Evolutionary conservation across 805 yeast genomes (phyloP).

Genomic region (Suhomyces prunicola): DNA sequence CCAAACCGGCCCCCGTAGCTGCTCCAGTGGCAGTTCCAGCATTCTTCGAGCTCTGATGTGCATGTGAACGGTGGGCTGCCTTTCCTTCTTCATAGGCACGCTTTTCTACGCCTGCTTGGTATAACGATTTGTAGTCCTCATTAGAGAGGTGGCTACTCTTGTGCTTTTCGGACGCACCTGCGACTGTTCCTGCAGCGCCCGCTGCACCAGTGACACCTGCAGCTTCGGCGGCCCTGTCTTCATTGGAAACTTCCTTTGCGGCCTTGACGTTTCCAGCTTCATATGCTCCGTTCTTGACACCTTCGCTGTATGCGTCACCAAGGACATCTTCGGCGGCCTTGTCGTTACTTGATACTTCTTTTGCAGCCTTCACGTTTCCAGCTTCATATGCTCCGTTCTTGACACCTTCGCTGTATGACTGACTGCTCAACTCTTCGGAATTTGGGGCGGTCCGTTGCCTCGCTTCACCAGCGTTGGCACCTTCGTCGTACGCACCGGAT

Average conservation of each 20-base stretch:
- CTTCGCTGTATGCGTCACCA: conserved; percentile 7
- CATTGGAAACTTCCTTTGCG: not conserved
- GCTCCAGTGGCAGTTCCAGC: conserved; percentile 1
- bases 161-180: conserved; percentile 3
- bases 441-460: conserved; percentile 6
- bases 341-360: not conserved
- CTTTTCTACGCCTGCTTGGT: conserved; percentile 14
- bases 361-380: conserved; percentile 2
- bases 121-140: conserved; percentile 6
- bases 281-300: conserved; percentile 6
- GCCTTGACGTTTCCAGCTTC: conserved; percentile 2
- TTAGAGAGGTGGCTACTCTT: not conserved
- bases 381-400: conserved; percentile 8
- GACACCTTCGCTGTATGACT: conserved; percentile 8
- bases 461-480: not conserved
- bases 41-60: not conserved
- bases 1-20: conserved; percentile 8
- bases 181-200: conserved; percentile 5
- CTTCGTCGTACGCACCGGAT: conserved; percentile 6
- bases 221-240: not conserved
- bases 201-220: conserved; percentile 8
- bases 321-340: not conserved
- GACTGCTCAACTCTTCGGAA: not conserved
- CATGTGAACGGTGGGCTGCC: conserved; percentile 1
- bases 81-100: conserved; percentile 18